These are phyloP conservation scores for Wakefieldia striispora DNA, from an alignment of 768 basidiomycete genomes.

Conservation along the genomic window DNA sequence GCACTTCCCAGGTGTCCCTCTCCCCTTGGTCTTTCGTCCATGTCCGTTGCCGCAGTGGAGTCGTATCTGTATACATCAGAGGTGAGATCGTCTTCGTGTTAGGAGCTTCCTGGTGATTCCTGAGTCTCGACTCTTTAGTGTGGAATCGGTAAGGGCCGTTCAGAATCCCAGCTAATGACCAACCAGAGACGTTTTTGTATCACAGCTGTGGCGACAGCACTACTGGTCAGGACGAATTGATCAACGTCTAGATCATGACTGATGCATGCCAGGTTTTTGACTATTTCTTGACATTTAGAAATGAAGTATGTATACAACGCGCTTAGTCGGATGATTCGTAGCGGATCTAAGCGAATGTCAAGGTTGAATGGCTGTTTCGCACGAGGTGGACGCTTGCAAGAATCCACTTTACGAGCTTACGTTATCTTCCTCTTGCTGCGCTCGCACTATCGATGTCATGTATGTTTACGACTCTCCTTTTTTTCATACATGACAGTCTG, in stretches of 20 bases:
- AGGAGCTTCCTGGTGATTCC: not conserved
- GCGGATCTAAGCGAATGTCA: not conserved
- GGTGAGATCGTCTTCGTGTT: not conserved
- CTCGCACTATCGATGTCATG: conserved; percentile 14
- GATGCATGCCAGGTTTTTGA: conserved; percentile 12
- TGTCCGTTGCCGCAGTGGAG: conserved; percentile 20
- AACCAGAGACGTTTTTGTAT: not conserved
- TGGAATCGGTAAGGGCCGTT: conserved; percentile 10
- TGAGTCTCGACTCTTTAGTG: not conserved
- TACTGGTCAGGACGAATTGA: conserved; percentile 5
- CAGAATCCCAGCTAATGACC: not conserved
- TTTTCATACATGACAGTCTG: no score
- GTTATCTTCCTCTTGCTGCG: conserved; percentile 21
- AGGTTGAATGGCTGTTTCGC: conserved; percentile 19
- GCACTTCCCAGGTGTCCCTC: no score
- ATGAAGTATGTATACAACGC: conserved; percentile 5
- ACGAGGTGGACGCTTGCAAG: conserved; percentile 16
- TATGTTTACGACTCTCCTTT: not conserved
- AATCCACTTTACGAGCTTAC: conserved; percentile 17
- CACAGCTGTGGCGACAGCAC: conserved; percentile 10
- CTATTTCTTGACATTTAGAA: conserved; percentile 13
- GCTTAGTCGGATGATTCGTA: not conserved
- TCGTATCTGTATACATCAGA: no score
- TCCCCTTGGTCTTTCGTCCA: not conserved
- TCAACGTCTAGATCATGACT: not conserved